phyloP scores from a whole-genome alignment of 305 asterid genomes.

The Fraxinus greggii region DNA sequence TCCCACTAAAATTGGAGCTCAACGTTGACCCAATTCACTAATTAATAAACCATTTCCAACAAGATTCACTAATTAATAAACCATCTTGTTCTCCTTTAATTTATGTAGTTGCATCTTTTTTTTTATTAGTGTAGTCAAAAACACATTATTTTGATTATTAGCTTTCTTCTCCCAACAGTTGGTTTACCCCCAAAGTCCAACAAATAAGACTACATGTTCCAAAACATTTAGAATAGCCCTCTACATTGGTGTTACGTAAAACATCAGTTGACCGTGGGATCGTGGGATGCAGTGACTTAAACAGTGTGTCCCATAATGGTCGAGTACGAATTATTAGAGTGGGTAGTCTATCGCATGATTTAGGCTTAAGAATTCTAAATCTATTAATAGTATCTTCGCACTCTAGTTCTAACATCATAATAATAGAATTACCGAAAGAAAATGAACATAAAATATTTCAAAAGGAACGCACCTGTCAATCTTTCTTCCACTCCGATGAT shows the following conservation, averaged over 20 bases:
- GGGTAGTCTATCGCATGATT: not conserved
- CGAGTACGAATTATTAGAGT: not conserved
- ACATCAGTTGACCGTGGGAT: not conserved
- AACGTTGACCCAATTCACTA: too few relatives aligned
- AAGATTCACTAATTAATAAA: not conserved
- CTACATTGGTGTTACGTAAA: not conserved
- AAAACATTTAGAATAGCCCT: not conserved
- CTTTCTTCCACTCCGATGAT: conserved; percentile 49
- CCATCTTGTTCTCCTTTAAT: not conserved
- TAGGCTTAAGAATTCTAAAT: not conserved
- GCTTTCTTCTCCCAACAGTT: not conserved
- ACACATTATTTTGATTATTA: not conserved
- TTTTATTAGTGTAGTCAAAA: not conserved
- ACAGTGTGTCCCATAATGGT: not conserved
- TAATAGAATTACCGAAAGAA: not conserved
- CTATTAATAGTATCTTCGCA: not conserved
- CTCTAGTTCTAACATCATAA: not conserved
- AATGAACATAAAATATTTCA: conserved; percentile 5
- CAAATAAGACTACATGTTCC: not conserved
- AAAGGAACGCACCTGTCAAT: conserved; percentile 58
- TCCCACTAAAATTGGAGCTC: too few relatives aligned
- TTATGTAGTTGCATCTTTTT: not conserved
- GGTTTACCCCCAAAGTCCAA: not conserved
- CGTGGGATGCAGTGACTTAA: not conserved
- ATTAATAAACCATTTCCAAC: too few relatives aligned